A percentile compares a stretch with the other conserved stretches of the same genome.
These are phyloP conservation scores for Globisporangium radiosum DNA, from an alignment of 352 stramenopile genomes.

Conservation along the genomic window DNA sequence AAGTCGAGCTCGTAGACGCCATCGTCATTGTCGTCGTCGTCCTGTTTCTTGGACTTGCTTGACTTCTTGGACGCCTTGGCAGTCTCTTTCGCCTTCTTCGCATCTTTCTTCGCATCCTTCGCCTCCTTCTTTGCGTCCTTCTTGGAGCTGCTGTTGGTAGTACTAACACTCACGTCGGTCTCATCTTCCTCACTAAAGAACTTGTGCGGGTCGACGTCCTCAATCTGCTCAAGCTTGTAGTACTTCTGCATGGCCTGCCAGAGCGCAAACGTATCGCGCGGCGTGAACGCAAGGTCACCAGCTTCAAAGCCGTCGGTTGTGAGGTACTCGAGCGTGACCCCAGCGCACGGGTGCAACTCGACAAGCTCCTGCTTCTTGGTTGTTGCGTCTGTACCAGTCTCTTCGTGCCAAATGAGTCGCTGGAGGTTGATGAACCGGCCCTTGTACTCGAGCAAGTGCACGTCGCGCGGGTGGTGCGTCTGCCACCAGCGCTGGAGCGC, in stretches of 20 bases:
- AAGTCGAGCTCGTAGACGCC: constrained; percentile 57
- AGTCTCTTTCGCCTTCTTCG: constrained; percentile 20
- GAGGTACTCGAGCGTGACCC: constrained; percentile 81
- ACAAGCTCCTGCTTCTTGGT: constrained; percentile 67
- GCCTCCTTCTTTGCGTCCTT: constrained; percentile 24
- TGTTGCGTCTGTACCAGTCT: constrained; percentile 27
- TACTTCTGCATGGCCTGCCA: constrained; percentile 88
- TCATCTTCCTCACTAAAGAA: constrained; percentile 87
- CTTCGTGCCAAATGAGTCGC: constrained; percentile 91
- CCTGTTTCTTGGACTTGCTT: constrained; percentile 64
- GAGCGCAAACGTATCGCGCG: constrained; percentile 93
- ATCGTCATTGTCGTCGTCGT: constrained; percentile 58
- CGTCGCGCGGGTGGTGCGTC: constrained; percentile 74
- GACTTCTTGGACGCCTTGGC: constrained; percentile 14
- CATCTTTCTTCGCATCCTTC: constrained; percentile 34
- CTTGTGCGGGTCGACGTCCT: constrained; percentile 91
- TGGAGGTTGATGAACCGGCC: constrained; percentile 98
- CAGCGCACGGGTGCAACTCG: constrained; percentile 72
- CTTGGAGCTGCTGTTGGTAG: constrained; percentile 10
- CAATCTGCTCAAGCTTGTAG: constrained; percentile 70
- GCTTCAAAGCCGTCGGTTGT: constrained; percentile 76
- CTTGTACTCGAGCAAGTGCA: constrained; percentile 94
- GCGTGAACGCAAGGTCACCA: constrained; percentile 92
- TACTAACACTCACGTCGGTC: constrained; percentile 12
- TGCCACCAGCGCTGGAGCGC: constrained; percentile 95